A percentile compares a stretch with the other conserved stretches of the same genome.
These are phyloP conservation scores for Lactarius tabidus DNA, from an alignment of 768 basidiomycete genomes.

Conservation along the genomic window DNA sequence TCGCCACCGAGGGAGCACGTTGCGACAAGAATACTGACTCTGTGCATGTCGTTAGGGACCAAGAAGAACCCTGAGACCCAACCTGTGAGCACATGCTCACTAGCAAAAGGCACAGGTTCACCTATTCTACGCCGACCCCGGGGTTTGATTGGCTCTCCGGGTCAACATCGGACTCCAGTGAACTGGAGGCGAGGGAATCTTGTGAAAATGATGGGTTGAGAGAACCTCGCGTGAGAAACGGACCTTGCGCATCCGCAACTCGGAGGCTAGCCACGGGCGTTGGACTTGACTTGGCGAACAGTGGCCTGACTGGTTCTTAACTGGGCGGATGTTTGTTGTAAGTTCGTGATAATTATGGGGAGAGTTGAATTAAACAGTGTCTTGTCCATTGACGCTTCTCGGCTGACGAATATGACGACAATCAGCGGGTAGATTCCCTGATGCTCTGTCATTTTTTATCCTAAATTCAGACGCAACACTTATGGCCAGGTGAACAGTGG, in stretches of 20 bases:
- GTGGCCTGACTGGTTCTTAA: no score
- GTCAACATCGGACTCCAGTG: not conserved
- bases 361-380: not conserved
- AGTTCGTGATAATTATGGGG: not conserved
- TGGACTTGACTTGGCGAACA: not conserved
- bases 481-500: not conserved
- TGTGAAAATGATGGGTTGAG: not conserved
- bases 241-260: not conserved
- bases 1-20: no score
- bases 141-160: not conserved
- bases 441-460: not conserved
- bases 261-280: not conserved
- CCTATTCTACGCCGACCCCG: no score
- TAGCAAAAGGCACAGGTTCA: no score
- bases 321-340: not conserved
- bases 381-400: not conserved
- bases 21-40: no score
- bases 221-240: not conserved
- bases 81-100: no score
- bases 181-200: not conserved
- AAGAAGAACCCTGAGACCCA: no score
- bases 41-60: no score
- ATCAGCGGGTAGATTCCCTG: not conserved
- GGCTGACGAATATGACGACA: not conserved
- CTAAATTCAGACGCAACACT: not conserved